Evolutionary conservation across 257 asterid genomes (phyloP).

Genomic region (Anisodus acutangulus): DNA sequence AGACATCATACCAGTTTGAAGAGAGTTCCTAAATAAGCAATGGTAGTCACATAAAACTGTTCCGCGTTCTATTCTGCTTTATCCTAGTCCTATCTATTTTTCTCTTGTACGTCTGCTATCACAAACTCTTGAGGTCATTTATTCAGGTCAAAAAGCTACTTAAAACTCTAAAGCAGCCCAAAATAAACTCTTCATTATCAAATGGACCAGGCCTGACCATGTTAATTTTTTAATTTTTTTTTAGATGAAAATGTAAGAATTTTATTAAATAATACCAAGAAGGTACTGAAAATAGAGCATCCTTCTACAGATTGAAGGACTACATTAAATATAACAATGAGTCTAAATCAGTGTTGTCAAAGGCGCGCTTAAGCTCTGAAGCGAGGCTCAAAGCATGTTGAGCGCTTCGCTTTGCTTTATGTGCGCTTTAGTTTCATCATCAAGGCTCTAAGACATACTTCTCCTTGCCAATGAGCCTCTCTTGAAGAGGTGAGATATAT

Average conservation of each 20-base stretch:
- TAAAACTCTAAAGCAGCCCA: background rate
- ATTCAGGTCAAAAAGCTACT: background rate
- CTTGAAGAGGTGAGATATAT: too few relatives aligned
- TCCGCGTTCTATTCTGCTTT: slow-evolving; percentile 11
- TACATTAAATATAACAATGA: background rate
- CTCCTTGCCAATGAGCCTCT: too few relatives aligned
- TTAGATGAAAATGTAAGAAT: background rate
- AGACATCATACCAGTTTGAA: slow-evolving; percentile 18
- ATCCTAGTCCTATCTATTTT: background rate
- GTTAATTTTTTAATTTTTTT: background rate
- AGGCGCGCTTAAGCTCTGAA: too few relatives aligned
- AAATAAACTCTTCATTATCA: background rate
- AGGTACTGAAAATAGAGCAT: slow-evolving; percentile 6
- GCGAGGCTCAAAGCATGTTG: too few relatives aligned
- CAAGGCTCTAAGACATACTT: too few relatives aligned
- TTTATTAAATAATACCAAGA: slow-evolving; percentile 10
- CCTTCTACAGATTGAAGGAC: background rate
- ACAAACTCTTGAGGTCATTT: background rate
- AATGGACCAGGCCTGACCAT: slow-evolving; percentile 10
- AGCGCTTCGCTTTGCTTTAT: too few relatives aligned
- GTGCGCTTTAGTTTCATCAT: too few relatives aligned
- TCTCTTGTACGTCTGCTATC: background rate
- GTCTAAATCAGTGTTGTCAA: background rate
- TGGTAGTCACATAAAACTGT: slow-evolving; percentile 1
- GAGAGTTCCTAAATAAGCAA: slow-evolving; percentile 1